Percentiles rank a stretch among this genome's conserved stretches.
These are phyloP conservation scores for Microstegium vimineum DNA, from an alignment of 176 grass and related monocot genomes.

Conservation along the genomic window DNA sequence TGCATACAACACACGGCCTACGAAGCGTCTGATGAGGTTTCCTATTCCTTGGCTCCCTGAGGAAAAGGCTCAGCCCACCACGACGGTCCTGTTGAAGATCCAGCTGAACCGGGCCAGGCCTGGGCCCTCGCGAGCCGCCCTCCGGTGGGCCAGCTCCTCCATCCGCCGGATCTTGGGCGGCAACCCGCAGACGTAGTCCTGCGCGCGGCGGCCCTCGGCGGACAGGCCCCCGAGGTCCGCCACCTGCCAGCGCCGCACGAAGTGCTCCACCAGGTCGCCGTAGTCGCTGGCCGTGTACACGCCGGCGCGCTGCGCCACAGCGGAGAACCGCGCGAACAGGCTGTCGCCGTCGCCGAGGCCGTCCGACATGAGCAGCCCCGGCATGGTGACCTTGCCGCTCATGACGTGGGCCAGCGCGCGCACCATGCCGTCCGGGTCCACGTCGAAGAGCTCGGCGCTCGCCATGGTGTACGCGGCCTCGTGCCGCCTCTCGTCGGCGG, in stretches of 20 bases:
- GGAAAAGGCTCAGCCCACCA: not conserved
- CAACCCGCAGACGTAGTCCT: slow-evolving; percentile 36
- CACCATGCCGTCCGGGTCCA: slow-evolving; percentile 39
- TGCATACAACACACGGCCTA: not conserved
- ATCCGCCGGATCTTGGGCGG: slow-evolving; percentile 23
- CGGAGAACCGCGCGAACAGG: slow-evolving; percentile 30
- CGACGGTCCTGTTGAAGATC: slow-evolving; percentile 24
- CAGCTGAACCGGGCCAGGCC: slow-evolving; percentile 3
- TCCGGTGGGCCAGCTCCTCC: slow-evolving; percentile 16
- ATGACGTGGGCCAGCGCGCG: slow-evolving; percentile 27
- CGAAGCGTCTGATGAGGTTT: not conserved
- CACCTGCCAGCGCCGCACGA: slow-evolving; percentile 33
- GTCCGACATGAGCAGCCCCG: slow-evolving; percentile 28
- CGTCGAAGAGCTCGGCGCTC: slow-evolving; percentile 2
- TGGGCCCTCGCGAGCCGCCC: not conserved
- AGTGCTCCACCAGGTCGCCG: slow-evolving; percentile 37
- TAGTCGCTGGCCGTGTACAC: slow-evolving; percentile 41
- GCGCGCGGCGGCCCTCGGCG: slow-evolving; percentile 23
- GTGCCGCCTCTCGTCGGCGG: slow-evolving; percentile 39
- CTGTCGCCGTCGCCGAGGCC: not conserved
- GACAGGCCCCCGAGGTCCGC: slow-evolving; percentile 21
- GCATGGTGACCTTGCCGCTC: slow-evolving; percentile 39
- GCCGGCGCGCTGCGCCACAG: slow-evolving; percentile 8
- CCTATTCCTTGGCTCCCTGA: no score
- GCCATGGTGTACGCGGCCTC: slow-evolving; percentile 30